Conservation (phyloP, 75 land plant genomes). For the Cupressus sempervirens region DNA sequence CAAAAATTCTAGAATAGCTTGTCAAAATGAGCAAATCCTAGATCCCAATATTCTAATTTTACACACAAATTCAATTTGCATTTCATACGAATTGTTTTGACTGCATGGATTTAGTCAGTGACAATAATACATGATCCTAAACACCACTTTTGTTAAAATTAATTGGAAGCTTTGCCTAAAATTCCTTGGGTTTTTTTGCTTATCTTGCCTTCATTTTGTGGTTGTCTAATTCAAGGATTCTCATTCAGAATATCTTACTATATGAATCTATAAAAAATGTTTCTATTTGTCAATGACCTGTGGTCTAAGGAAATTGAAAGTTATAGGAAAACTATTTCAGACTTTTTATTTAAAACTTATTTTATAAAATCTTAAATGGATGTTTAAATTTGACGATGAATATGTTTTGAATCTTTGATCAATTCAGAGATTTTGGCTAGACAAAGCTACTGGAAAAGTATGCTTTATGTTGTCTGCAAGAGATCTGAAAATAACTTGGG, state of each 20-base stretch:
- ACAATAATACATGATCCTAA: not conserved
- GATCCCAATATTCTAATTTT: no score
- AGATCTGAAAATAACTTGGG: constrained; percentile 41
- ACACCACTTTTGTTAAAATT: not conserved
- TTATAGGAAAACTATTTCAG: not conserved
- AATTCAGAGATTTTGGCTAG: constrained; percentile 5
- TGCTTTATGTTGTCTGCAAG: constrained; percentile 37
- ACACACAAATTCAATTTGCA: not conserved
- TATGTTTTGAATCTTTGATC: not conserved
- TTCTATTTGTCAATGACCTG: not conserved
- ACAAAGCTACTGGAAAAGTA: not conserved
- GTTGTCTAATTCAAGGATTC: not conserved
- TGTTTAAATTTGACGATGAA: not conserved
- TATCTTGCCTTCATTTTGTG: not conserved
- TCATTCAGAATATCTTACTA: not conserved
- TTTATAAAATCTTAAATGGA: not conserved
- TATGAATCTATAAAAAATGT: not conserved
- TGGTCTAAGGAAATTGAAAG: no score
- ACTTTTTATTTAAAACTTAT: no score
- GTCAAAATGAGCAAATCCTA: not conserved
- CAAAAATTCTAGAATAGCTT: not conserved
- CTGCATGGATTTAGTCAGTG: not conserved
- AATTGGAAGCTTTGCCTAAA: not conserved
- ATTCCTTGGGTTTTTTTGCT: not conserved
- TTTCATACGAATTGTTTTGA: no score